Evolutionary conservation across 1,284 basidiomycete genomes (phyloP), one percentile per base, ranked within the genome.

Genomic region (Papiliotrema flavescens): DNA sequence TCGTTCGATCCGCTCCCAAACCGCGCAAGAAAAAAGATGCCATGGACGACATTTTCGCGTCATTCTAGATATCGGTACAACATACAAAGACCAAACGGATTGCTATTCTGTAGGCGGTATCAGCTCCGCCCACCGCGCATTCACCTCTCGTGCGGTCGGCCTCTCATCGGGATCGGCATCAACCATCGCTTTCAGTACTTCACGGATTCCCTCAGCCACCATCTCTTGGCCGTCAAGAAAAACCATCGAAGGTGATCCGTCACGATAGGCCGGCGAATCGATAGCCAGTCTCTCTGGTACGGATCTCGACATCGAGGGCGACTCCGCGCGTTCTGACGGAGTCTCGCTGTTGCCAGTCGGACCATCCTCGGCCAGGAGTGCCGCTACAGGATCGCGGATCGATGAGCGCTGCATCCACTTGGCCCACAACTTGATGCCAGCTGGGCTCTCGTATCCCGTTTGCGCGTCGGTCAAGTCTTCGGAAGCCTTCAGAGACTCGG

Each of bases 41-140:
- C 2, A 66, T 71, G 59, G 71, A 74, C 47, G 70, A 71, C 55
- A 72, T 74, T 34, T 74, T 74, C 49, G 56, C 20, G 3, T 20
- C 17, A 39, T 8, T 34, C 11, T 47, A 15, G 23, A 3, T 7
- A 23, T 8, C 22, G 11, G 11, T 39, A 49, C 47, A 49, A 23
- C 20, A 32, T 37, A 26, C n/a, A 20, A n/a, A 20, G 7, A 49
- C 36, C 7, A 49, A 32, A 45, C 7, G 15, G 7, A 23, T 9
- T 22, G 9, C 7, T 63, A 65, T 2, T 69, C 62, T 2, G 11
- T 11, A 32, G 28, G 6, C 28, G 28, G 28, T 11, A 53, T 57
- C 32, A 68, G 52, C 49, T 53, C 55, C 35, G 58, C 64, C 72
- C 72, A 72, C 48, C 51, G 49, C 15, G 47, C 47, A n/a, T 66